Base-by-base conservation (phyloP, 768 basidiomycete genomes). In the Thelephora aurantiotincta region DNA sequence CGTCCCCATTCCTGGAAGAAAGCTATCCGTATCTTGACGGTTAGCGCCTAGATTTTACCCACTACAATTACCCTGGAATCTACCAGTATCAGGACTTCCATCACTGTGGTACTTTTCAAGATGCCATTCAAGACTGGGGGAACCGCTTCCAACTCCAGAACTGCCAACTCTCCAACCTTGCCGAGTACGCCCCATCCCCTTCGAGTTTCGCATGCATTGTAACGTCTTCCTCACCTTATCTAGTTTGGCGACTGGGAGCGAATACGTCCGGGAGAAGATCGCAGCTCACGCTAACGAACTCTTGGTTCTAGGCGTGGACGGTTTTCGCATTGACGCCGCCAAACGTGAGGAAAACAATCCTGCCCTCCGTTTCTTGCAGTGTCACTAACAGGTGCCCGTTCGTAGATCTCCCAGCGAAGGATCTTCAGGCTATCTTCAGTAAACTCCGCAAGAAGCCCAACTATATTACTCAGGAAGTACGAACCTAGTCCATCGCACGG, bases 391-490 rank as follows among this genome's bases (percentile, higher is more conserved):
- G 13, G 22, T n/a, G 22, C 11, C 23, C 13, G 14, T 13, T 30
- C 1, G 13, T 52, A 82, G 79, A 79, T 51, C 80, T 83, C 1
- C 55, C 72, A 2, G 61, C 72, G 0, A 56, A 49, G 0, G 78
- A 80, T 56, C 68, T 82, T 30, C 60, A 68, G 3, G 75, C 74
- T 54, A 82, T 82, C 52, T 52, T 69, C 2, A 55, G 65, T 3
- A 64, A 69, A 6, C 60, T 82, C 11, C 61, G 60, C 0, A 49
- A 9, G 26, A 30, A 50, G 2, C 55, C 33, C 4, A 71, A 72
- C 0, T 82, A 82, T 54, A 71, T 82, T 36, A 78, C 79, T 0
- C 82, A 82, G 56, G 82, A 82, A 56, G 64, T 64, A 30, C 9
- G 26, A 30, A 30, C 26, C 26, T 30, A 9, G 26, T 47, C 20